Evolutionary conservation across 2,329 filamentous ascomycete species (phyloP), one percentile per base, ranked within the genome.

Genomic region (Corniculantispora saksenae): DNA sequence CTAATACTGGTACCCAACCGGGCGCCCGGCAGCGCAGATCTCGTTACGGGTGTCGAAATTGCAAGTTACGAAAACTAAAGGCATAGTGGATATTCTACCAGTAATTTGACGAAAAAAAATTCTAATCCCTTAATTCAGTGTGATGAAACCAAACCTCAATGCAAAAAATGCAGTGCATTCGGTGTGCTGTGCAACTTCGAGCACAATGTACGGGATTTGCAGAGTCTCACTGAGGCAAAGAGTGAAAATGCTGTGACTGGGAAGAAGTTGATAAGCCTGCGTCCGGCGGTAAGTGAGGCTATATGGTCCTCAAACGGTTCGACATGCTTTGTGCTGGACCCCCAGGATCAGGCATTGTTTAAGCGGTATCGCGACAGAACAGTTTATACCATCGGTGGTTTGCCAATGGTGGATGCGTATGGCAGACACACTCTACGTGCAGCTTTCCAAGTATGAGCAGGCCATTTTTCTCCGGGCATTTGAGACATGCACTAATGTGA

Each of bases 11-110:
- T 13, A 40, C 10, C 12, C 29, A 19, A 4, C 45, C 19, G 4
- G 38, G 21, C 21, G 3, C 5, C 2, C 40, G 27, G 25, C 56
- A 19, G 9, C 58, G 47, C 1, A 47, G 80, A 64, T 83, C 81
- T 19, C 77, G 80, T 70, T 76, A 73, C 66, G 82, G 82, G 40
- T 84, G 82, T 61, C 78, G 80, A 13, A 84, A 84, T 68, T 84
- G 82, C 72, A 84, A 84, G 70, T 76, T 84, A 5, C 70, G 82
- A 66, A 82, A 82, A 67, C 66, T 84, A 62, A 84, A 83, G 75
- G 82, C 82, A 27, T n/a, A 3, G 68, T 59, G 21, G 21, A n/a
- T 3, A 4, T 56, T 21, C 2, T 21, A 21, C 13, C n/a, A 5
- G 32, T 29, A 8, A 23, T 55, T 35, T 32, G 32, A 32, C 5